These are phyloP conservation scores for Mycena pura DNA, from an alignment of 768 basidiomycete species.

Conservation along the genomic window DNA sequence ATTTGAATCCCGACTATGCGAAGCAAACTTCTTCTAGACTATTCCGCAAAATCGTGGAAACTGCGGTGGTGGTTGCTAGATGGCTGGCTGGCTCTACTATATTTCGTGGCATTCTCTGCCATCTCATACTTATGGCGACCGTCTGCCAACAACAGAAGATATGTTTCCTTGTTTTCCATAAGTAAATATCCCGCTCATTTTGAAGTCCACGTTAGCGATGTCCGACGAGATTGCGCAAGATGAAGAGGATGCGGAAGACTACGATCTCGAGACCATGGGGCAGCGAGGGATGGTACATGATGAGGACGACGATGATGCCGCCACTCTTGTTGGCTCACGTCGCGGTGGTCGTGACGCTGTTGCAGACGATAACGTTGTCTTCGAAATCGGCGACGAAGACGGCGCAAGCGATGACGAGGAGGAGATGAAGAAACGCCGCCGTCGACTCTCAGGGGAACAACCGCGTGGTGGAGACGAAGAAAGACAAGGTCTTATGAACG, in stretches of 20 bases:
- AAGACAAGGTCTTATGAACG: slow-evolving; percentile 68
- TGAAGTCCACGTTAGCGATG: slow-evolving; percentile 81
- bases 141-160: slow-evolving; percentile 87
- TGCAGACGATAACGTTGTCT: slow-evolving; percentile 78
- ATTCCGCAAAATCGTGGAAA: slow-evolving; percentile 89
- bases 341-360: slow-evolving; percentile 55
- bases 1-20: slow-evolving; percentile 12
- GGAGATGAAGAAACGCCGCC: slow-evolving; percentile 59
- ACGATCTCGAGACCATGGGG: slow-evolving; percentile 82
- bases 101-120: slow-evolving; percentile 77
- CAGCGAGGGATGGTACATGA: slow-evolving; percentile 56
- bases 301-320: slow-evolving; percentile 73
- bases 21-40: slow-evolving; percentile 57
- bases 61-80: slow-evolving; percentile 96
- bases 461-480: slow-evolving; percentile 58
- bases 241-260: slow-evolving; percentile 92
- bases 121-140: slow-evolving; percentile 96
- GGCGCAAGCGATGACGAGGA: slow-evolving; percentile 70
- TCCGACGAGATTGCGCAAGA: slow-evolving; percentile 96
- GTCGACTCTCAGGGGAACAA: slow-evolving; percentile 55
- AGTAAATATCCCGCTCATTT: slow-evolving; percentile 29
- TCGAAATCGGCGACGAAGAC: slow-evolving; percentile 91
- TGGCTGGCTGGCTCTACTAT: slow-evolving; percentile 91
- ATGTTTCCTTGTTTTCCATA: slow-evolving; percentile 43
- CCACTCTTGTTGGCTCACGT: slow-evolving; percentile 71